These are phyloP conservation scores for Salix brachista DNA, from an alignment of 345 rosid species.

Conservation along the genomic window DNA sequence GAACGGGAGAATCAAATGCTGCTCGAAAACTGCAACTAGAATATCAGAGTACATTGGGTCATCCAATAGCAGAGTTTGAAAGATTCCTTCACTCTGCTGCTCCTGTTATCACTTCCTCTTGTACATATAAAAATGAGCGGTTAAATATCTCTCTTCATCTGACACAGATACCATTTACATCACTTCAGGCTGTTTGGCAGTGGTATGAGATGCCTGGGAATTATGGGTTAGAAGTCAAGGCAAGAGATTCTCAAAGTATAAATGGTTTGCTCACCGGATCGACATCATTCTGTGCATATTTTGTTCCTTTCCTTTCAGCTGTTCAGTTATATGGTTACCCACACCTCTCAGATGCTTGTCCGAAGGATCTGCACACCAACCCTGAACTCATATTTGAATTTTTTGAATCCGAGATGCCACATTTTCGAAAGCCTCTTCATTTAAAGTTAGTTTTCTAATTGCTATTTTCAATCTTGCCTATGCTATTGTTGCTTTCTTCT, in stretches of 20 bases:
- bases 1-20: conserved; percentile 4
- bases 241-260: conserved; percentile 3
- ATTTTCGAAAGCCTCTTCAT: conserved; percentile 24
- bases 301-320: conserved; percentile 34
- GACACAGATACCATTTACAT: conserved; percentile 11
- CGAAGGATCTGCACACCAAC: not conserved
- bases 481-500: not conserved
- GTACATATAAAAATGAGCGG: not conserved
- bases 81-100: conserved; percentile 19
- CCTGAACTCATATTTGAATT: conserved; percentile 27
- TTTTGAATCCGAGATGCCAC: conserved; percentile 25
- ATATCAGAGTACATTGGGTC: conserved; percentile 10
- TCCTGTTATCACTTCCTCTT: conserved; percentile 15
- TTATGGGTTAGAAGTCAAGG: conserved; percentile 26
- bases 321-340: conserved; percentile 24
- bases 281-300: conserved; percentile 22
- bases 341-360: conserved; percentile 1
- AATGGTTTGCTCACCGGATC: not conserved
- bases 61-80: conserved; percentile 28
- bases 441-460: conserved; percentile 16
- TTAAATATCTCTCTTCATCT: conserved; percentile 6
- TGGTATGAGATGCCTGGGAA: conserved; percentile 30
- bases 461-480: not conserved
- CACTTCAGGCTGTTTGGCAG: conserved; percentile 27
- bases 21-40: conserved; percentile 22